phyloP scores from a whole-genome alignment of 805 yeast species.

The Candida krabiensis region DNA sequence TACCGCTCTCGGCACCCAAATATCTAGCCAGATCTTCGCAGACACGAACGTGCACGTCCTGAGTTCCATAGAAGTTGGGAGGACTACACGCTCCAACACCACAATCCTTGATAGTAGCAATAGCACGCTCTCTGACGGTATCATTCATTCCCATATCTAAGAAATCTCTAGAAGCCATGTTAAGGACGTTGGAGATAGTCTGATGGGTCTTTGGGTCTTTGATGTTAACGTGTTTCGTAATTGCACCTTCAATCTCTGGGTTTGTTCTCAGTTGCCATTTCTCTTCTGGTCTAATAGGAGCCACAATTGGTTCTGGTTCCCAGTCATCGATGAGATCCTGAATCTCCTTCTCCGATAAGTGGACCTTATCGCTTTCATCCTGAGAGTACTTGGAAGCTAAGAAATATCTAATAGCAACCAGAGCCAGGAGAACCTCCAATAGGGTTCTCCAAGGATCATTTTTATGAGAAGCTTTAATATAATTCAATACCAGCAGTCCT shows the following conservation, averaged over 20 bases:
- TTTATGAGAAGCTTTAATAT: constrained; percentile 83
- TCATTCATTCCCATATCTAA: constrained; percentile 56
- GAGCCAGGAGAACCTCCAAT: constrained; percentile 70
- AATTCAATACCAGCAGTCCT: constrained; percentile 59
- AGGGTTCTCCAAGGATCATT: constrained; percentile 91
- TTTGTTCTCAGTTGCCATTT: constrained; percentile 61
- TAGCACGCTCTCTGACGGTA: constrained; percentile 52
- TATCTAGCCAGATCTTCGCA: constrained; percentile 75
- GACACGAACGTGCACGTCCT: constrained; percentile 80
- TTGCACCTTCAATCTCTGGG: constrained; percentile 63
- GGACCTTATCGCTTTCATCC: constrained; percentile 68
- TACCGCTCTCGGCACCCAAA: constrained; percentile 74
- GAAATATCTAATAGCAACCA: constrained; percentile 85
- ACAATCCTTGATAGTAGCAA: constrained; percentile 56
- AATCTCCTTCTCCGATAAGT: constrained; percentile 59
- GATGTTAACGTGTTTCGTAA: constrained; percentile 39
- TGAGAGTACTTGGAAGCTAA: constrained; percentile 74
- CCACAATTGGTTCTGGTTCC: constrained; percentile 85
- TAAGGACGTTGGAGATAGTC: constrained; percentile 43
- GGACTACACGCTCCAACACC: constrained; percentile 99
- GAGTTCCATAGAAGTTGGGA: constrained; percentile 95
- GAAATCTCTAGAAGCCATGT: constrained; percentile 73
- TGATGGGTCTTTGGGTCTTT: constrained; percentile 29
- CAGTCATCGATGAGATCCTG: constrained; percentile 87
- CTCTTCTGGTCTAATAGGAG: constrained; percentile 50